Evolutionary conservation across 129 eudicot genomes (phyloP), one percentile per base, ranked within the genome.

Genomic region (Deinandra increscens): DNA sequence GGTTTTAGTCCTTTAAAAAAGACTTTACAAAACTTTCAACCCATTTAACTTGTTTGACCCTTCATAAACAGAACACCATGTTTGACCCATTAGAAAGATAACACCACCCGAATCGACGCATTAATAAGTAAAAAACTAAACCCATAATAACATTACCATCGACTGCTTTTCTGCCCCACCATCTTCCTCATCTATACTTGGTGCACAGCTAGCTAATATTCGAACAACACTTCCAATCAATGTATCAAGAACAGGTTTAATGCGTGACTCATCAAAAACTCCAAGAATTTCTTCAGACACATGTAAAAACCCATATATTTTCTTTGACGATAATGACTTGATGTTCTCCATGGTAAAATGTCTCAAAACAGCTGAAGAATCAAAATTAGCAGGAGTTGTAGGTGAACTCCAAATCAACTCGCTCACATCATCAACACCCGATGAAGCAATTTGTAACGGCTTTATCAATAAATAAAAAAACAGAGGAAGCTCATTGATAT

Each of bases 211-310:
- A 34, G 80, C 82, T 61, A 88, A 81, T 60, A 93, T 75, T 10
- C 88, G 91, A 66, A 80, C 91, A 75, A 89, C 86, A 66, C 86
- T 86, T 56, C 88, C 94, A 88, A 84, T 81, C 37, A 93, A 74
- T 14, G 87, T 43, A 78, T 89, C 79, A 73, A 93, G 88, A 70
- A 86, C 82, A 14, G 97, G 97, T 17, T 63, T 78, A 6, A 93
- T 58, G 67, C 68, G 98, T 2, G 78, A 64, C 65, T 76, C 90
- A 68, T 86, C 91, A 80, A 89, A 93, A 75, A 86, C 92, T 43
- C 80, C 84, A 60, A 93, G 64, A 49, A 93, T 75, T 60, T 89
- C 98, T 80, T 89, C 95, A 20, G 80, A 74, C 53, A 93, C 98
- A 41, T 93, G 97, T 79, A 93, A 65, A 81, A 93, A 89, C 41